Base-by-base conservation (phyloP, 1,139 yeast species). In the Zygosaccharomyces sapae region DNA sequence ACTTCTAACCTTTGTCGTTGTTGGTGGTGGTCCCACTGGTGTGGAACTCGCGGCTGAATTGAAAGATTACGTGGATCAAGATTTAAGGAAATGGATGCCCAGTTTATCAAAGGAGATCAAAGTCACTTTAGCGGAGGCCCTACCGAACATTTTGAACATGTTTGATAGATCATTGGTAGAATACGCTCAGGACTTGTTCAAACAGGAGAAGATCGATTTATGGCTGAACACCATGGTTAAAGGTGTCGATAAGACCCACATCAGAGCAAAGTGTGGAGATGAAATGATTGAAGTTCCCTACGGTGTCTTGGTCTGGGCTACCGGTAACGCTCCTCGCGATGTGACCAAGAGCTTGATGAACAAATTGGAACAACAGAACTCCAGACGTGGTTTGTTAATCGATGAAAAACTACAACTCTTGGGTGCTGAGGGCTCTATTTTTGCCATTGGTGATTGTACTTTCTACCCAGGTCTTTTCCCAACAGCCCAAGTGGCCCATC, bases 1-100 rank as follows among this genome's bases (percentile, higher is more conserved):
- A 67, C 75, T 88, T 59, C 76, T 88, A 59, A 83, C 83, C 54
- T 81, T 89, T 58, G 89, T 88, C 51, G 92, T 88, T 52, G 94
- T 90, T 55, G 96, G 96, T 59, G 96, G 96, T 67, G 96, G 96
- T 54, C 96, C 97, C 64, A 89, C 96, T 46, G 97, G 97, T 71
- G 96, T 89, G 53, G 97, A 89, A 69, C 86, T 86, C 62, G 96
- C 96, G 56, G 97, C 95, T 62, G 97, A 90, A 70, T 72, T 90
- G 60, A 95, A 86, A 70, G 97, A 90, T 70, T 90, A 87, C 70
- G 84, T 89, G 56, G 94, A 86, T 68, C 95, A 88, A 69, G 97
- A 90, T 69, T 75, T 90, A 72, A 74, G 73, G 61, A 85, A 82
- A 70, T 87, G 95, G 94, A 82, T 86, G 73, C 97, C 97, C 42